Evolutionary conservation across 2,329 filamentous ascomycete species (phyloP), one percentile per base, ranked within the genome.

Genomic region (Chaetomiaceae sp.): DNA sequence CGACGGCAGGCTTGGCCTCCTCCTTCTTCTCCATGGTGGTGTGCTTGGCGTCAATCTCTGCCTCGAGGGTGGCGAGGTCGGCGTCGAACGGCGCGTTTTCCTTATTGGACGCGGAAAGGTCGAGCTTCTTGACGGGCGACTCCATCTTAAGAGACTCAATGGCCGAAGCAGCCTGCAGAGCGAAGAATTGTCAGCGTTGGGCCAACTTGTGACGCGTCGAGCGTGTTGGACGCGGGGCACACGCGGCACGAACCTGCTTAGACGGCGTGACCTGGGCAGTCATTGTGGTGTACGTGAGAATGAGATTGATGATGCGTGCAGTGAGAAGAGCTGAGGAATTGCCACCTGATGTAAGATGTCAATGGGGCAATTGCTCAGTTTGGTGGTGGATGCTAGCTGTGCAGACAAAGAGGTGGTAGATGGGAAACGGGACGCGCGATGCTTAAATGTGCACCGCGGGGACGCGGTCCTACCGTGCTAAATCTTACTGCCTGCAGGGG

Each of bases 121-220:
- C 76, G 57, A 93, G 79, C 78, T 94, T 94, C 84, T 95, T 95
- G 55, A 85, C 72, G 37, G 90, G 89, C 1, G 88, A 93, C 59
- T 94, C 87, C 81, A 96, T 94, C 72, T 91, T 94, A 67, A 97
- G 78, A 59, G 80, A 81, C 68, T 93, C 83, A 63, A 97, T 84
- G 60, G 83, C 88, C 62, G 87, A 83, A 61, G 89, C 86, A 73
- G 85, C 85, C 91, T 97, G 65, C 55, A 38, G 40, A 39, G 48
- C 14, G 32, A 52, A 51, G 8, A 42, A 45, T 48, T 5, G 58
- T 71, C 66, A 72, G 66, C 45, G 45, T 42, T 24, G n/a, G n/a
- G n/a, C n/a, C n/a, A n/a, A n/a, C n/a, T n/a, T n/a, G n/a, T n/a
- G n/a, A n/a, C n/a, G n/a, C n/a, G n/a, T n/a, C n/a, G n/a, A n/a